Conservation (phyloP, 208 protist species). For the Acanthamoeba polyphaga region DNA sequence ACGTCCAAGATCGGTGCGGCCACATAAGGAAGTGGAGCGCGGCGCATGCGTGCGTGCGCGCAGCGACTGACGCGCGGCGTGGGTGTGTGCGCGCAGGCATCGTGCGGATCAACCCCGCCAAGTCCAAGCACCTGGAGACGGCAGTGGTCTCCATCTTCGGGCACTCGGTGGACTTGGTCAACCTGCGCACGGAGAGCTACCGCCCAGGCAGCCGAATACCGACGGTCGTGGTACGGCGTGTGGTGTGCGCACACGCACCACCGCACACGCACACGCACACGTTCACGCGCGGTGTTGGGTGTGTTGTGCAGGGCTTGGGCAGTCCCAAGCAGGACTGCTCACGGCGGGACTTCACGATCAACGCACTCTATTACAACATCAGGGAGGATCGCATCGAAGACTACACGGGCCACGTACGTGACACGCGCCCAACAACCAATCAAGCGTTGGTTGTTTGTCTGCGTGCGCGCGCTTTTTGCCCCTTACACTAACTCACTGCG, state of each 20-base stretch:
- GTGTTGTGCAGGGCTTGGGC: constrained; percentile 77
- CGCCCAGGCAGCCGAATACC: neutral
- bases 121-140: constrained; percentile 99
- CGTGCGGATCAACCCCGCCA: constrained; percentile 97
- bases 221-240: constrained; percentile 30
- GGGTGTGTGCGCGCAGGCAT: constrained; percentile 85
- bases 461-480: neutral
- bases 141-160: constrained; percentile 90
- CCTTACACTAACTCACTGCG: constrained; percentile 17
- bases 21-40: neutral
- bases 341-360: constrained; percentile 99
- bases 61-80: too few relatives aligned
- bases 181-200: constrained; percentile 4
- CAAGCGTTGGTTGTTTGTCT: neutral
- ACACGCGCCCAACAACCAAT: neutral
- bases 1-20: neutral
- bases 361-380: constrained; percentile 99
- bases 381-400: constrained; percentile 96
- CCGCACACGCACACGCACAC: neutral
- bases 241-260: neutral
- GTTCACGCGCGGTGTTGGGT: neutral
- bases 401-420: constrained; percentile 90
- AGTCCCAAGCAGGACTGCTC: constrained; percentile 94
- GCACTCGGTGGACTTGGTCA: neutral
- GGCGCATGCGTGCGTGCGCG: neutral